phyloP scores from a whole-genome alignment of 768 basidiomycete genomes.

The Boletales sp. region DNA sequence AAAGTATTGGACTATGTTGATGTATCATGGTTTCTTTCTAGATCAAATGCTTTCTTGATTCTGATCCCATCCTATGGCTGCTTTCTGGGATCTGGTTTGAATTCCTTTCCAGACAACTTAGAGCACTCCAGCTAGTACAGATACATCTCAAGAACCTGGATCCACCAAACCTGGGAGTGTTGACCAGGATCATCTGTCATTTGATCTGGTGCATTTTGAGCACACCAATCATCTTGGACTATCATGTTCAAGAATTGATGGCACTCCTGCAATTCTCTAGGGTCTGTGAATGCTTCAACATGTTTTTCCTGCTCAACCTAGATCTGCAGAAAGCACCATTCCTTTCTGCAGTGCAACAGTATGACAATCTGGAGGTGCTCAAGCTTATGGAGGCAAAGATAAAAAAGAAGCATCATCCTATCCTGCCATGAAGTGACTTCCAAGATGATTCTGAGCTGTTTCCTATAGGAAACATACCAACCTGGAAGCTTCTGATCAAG shows the following conservation, averaged over 20 bases:
- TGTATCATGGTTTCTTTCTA: neutral
- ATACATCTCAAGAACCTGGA: neutral
- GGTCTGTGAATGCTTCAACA: neutral
- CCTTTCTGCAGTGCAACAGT: neutral
- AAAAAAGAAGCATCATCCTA: too few relatives aligned
- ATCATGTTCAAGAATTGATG: conserved; percentile 1
- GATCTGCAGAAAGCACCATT: neutral
- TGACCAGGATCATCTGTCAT: conserved; percentile 6
- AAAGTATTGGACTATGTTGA: too few relatives aligned
- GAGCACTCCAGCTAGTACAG: conserved; percentile 1
- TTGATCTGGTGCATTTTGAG: conserved; percentile 1
- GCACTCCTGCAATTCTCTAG: neutral
- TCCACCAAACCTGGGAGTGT: conserved; percentile 8
- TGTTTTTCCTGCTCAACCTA: conserved; percentile 1
- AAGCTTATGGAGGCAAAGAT: too few relatives aligned
- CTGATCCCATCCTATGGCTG: conserved; percentile 7
- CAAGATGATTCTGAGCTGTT: neutral
- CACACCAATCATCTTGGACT: conserved; percentile 6
- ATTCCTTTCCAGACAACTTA: neutral
- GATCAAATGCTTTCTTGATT: neutral
- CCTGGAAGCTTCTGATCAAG: neutral
- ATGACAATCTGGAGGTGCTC: neutral
- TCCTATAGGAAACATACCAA: neutral
- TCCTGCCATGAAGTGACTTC: too few relatives aligned
- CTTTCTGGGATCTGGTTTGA: conserved; percentile 1